These are phyloP conservation scores for Metarhizium rileyi DNA, from an alignment of 2,329 filamentous ascomycete genomes.

Conservation along the genomic window DNA sequence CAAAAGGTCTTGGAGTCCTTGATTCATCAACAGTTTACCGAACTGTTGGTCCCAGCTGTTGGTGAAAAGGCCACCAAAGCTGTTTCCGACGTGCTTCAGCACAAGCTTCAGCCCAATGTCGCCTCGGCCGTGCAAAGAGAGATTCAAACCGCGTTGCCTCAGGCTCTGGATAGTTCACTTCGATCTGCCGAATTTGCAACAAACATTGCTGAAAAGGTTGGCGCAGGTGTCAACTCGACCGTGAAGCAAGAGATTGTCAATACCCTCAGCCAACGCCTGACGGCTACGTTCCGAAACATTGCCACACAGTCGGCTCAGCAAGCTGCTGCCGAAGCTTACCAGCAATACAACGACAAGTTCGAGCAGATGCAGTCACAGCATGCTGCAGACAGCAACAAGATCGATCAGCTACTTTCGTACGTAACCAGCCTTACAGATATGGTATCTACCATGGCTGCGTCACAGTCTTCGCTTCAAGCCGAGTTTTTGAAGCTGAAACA, in stretches of 20 bases:
- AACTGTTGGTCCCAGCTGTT: constrained; percentile 66
- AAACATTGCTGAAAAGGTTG: constrained; percentile 58
- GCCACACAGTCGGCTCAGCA: constrained; percentile 58
- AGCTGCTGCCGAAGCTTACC: constrained; percentile 58
- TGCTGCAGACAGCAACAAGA: constrained; percentile 48
- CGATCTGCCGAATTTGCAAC: constrained; percentile 66
- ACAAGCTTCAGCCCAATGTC: constrained; percentile 57
- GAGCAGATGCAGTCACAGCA: constrained; percentile 41
- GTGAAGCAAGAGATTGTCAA: constrained; percentile 61
- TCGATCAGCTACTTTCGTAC: constrained; percentile 60
- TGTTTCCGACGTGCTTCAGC: constrained; percentile 61
- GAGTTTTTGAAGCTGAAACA: constrained; percentile 50
- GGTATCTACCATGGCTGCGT: constrained; percentile 57
- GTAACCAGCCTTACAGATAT: constrained; percentile 59
- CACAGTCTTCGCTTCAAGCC: constrained; percentile 59
- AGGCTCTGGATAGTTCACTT: constrained; percentile 42
- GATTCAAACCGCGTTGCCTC: constrained; percentile 60
- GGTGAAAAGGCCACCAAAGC: constrained; percentile 56
- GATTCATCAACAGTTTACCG: constrained; percentile 65
- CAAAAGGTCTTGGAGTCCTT: constrained; percentile 67
- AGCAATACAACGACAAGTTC: constrained; percentile 43
- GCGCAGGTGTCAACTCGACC: constrained; percentile 53
- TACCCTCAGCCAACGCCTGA: constrained; percentile 52
- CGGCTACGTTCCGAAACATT: constrained; percentile 55
- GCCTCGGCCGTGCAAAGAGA: constrained; percentile 61